Base-by-base conservation (phyloP, 1,284 basidiomycete species). In the Psilocybe mexicana region DNA sequence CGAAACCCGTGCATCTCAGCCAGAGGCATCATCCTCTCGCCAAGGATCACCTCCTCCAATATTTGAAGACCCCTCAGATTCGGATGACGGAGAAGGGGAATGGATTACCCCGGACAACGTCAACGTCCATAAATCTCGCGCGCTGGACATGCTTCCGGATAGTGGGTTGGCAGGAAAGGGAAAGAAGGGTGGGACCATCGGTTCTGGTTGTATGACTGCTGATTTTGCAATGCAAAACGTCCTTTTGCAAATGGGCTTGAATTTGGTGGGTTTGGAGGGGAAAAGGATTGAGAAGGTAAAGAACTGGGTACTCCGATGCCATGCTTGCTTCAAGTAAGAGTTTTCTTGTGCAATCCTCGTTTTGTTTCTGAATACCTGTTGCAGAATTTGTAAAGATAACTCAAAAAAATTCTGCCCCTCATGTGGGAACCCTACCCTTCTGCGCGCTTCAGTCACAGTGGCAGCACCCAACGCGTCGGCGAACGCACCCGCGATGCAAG, bases 221-320 rank as follows among this genome's bases (percentile, higher is more conserved):
- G 97, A 99, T 83, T 99, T 95, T 74, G 97, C 97, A 12, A 97
- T 99, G 85, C 97, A 99, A 76, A 99, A 99, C 70, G 94, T 99
- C 11, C 75, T 98, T 59, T 76, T 99, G 54, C 96, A 98, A 71
- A 97, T 99, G 92, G 92, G 93, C 0, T 76, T 99, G 55, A 90
- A 88, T 61, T 80, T 99, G 28, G 88, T 99, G n/a, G 90, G 94
- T 12, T 84, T 92, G 18, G 94, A 96, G 65, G 97, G 97, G 6
- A 93, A 90, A 76, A 83, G 87, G 65, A 96, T 99, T 61, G 84
- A 90, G 63, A 90, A 87, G 65, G 90, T 99, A 33, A 95, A 96
- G 76, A 98, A 88, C 61, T 99, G 94, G 93, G 94, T 98, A 1
- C 76, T 99, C 63, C 79, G 97, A 58, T 99, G 97, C 74, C 97